phyloP scores from a whole-genome alignment of 768 basidiomycete genomes.

The Podaxis mareebaensis region DNA sequence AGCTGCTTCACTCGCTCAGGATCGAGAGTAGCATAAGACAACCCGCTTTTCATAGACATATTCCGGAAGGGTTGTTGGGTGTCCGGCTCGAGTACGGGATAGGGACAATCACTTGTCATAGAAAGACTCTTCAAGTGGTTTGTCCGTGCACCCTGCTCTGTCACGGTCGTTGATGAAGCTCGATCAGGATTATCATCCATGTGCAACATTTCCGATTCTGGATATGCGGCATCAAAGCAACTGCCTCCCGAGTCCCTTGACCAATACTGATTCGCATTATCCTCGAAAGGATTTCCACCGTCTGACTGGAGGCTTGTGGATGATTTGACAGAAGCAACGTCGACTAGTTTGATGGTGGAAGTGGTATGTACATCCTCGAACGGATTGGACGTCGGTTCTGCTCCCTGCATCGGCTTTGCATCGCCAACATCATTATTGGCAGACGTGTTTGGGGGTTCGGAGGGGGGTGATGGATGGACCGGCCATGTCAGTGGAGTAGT shows the following conservation, averaged over 20 bases:
- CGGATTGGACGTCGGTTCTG: neutral
- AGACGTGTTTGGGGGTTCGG: neutral
- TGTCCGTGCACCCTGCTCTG: neutral
- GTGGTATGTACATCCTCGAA: neutral
- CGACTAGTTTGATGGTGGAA: neutral
- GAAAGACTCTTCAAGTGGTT: neutral
- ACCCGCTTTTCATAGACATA: slow-evolving; percentile 2
- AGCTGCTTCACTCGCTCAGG: neutral
- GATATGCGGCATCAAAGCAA: slow-evolving; percentile 3
- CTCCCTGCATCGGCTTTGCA: neutral
- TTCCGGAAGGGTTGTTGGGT: neutral
- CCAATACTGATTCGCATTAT: neutral
- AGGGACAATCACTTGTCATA: slow-evolving; percentile 5
- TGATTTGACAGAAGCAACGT: neutral
- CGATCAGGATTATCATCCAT: neutral
- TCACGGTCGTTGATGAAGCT: neutral
- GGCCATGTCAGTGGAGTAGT: neutral
- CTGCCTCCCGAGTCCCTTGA: neutral
- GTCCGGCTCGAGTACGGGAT: slow-evolving; percentile 10
- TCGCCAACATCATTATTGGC: neutral
- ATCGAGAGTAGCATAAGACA: slow-evolving; percentile 1
- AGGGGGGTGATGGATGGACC: neutral
- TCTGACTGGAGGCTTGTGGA: neutral
- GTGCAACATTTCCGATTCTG: slow-evolving; percentile 2
- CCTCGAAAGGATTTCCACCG: slow-evolving; percentile 8